phyloP scores from a whole-genome alignment of 768 basidiomycete species.

The Erythrobasidium yunnanense region DNA sequence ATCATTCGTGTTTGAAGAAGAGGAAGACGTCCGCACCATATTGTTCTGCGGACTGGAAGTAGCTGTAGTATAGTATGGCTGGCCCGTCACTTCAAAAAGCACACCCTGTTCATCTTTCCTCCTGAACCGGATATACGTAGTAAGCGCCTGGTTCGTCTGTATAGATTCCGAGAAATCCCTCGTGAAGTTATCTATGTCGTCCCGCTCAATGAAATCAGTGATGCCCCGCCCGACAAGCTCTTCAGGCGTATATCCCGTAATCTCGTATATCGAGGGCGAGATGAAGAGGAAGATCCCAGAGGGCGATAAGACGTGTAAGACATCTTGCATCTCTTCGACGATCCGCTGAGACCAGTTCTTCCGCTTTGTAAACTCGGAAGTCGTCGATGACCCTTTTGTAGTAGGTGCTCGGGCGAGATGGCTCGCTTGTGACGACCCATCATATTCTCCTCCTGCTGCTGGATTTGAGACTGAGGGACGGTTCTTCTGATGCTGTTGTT shows the following conservation, averaged over 20 bases:
- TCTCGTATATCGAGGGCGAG: conserved; percentile 64
- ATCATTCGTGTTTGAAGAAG: neutral
- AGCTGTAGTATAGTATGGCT: conserved; percentile 30
- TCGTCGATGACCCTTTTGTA: conserved; percentile 26
- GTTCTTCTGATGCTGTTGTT: neutral
- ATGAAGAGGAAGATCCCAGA: conserved; percentile 86
- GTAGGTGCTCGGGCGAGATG: neutral
- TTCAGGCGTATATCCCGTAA: conserved; percentile 74
- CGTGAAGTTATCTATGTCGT: conserved; percentile 77
- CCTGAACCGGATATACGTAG: conserved; percentile 36
- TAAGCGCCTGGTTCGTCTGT: conserved; percentile 25
- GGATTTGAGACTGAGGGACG: too few relatives aligned
- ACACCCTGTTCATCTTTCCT: conserved; percentile 15
- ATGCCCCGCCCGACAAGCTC: conserved; percentile 73
- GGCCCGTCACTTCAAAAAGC: conserved; percentile 30
- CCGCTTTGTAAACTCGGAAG: conserved; percentile 35
- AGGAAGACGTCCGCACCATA: too few relatives aligned
- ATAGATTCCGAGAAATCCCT: conserved; percentile 58
- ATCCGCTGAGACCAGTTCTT: conserved; percentile 37
- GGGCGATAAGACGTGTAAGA: conserved; percentile 78
- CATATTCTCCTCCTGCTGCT: neutral
- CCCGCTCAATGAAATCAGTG: conserved; percentile 71
- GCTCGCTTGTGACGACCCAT: neutral
- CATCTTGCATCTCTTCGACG: conserved; percentile 49
- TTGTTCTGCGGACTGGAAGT: too few relatives aligned